Conservation (phyloP, 805 yeast genomes). For the Candida lessepsii region DNA sequence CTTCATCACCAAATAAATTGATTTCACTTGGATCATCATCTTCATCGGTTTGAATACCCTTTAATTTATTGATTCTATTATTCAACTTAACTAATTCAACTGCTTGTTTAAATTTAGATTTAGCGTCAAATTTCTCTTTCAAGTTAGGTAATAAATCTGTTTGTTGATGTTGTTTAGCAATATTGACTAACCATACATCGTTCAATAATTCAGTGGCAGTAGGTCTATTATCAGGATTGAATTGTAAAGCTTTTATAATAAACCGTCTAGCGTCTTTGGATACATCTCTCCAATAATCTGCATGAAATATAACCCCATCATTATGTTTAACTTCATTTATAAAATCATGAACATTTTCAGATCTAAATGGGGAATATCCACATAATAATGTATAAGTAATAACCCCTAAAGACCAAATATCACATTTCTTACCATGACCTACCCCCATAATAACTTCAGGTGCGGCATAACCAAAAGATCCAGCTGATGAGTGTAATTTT, state of each 20-base stretch:
- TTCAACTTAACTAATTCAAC: constrained; percentile 80
- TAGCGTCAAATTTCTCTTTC: constrained; percentile 79
- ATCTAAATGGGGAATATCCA: constrained; percentile 89
- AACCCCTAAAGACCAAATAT: constrained; percentile 93
- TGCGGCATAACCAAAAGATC: constrained; percentile 95
- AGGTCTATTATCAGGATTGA: constrained; percentile 66
- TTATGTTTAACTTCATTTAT: constrained; percentile 71
- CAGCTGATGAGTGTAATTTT: constrained; percentile 70
- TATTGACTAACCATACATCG: constrained; percentile 67
- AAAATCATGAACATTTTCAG: constrained; percentile 81
- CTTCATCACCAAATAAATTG: constrained; percentile 38
- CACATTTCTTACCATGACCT: constrained; percentile 96
- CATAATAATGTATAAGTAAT: constrained; percentile 86
- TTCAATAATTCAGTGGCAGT: constrained; percentile 61
- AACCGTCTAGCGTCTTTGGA: constrained; percentile 79
- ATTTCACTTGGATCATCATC: constrained; percentile 54
- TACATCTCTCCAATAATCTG: constrained; percentile 80
- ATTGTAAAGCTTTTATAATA: constrained; percentile 66
- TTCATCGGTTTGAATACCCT: constrained; percentile 55
- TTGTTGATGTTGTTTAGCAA: constrained; percentile 48
- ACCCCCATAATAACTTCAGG: constrained; percentile 82
- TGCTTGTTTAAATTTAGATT: constrained; percentile 79
- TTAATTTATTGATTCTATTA: constrained; percentile 72
- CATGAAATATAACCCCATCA: constrained; percentile 81
- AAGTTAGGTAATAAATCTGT: constrained; percentile 79